Evolutionary conservation across 2,329 filamentous ascomycete genomes (phyloP).

Genomic region (Cladophialophora bantiana): DNA sequence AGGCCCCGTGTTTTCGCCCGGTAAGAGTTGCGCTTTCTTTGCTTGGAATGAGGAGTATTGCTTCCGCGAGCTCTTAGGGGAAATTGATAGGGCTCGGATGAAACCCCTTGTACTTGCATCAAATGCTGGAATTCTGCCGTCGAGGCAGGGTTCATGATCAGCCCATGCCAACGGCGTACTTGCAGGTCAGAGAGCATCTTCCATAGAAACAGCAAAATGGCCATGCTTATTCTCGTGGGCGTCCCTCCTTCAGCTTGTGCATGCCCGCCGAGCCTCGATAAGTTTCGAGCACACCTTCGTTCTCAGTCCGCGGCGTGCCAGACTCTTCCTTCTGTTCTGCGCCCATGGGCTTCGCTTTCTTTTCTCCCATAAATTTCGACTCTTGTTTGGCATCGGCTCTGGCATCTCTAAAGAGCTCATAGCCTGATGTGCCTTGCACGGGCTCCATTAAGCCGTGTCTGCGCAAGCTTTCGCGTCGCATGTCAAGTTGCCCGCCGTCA

Average conservation of each 20-base stretch:
- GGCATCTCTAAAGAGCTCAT: constrained; percentile 38
- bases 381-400: constrained; percentile 34
- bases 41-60: background rate
- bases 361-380: constrained; percentile 32
- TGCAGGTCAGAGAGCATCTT: background rate
- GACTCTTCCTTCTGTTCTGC: constrained; percentile 30
- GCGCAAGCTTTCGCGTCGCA: constrained; percentile 40
- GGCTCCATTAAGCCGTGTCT: constrained; percentile 38
- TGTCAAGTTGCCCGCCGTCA: constrained; percentile 42
- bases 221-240: constrained; percentile 14
- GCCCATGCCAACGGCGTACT: background rate
- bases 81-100: background rate
- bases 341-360: constrained; percentile 34
- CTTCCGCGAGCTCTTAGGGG: background rate
- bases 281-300: constrained; percentile 40
- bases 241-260: constrained; percentile 36
- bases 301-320: constrained; percentile 40
- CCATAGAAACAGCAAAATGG: background rate
- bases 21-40: background rate
- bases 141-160: background rate
- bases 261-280: constrained; percentile 36
- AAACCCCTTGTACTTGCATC: background rate
- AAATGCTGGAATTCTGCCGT: background rate
- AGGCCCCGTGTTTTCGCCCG: background rate
- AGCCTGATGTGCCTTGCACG: constrained; percentile 38